phyloP scores from a whole-genome alignment of 2,329 filamentous ascomycete genomes.

The Fusarium neocosmosporiellum region DNA sequence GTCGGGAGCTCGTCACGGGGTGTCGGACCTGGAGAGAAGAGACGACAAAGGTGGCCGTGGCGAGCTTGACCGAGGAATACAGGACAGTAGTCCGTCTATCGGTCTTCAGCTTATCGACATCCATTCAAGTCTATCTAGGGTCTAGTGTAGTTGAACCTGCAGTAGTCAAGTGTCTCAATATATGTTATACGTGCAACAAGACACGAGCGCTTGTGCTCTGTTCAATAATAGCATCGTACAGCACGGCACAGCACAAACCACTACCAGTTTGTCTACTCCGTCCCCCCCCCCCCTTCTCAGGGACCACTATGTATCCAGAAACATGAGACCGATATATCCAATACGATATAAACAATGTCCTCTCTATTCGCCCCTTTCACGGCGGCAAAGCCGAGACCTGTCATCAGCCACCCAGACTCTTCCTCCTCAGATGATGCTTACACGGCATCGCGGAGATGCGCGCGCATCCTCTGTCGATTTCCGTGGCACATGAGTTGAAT shows the following conservation, averaged over 20 bases:
- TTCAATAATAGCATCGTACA: slow-evolving; percentile 21
- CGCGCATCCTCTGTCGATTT: slow-evolving; percentile 5
- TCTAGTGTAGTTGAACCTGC: not conserved
- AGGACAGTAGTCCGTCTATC: not conserved
- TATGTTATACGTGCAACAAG: slow-evolving; percentile 26
- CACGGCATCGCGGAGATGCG: slow-evolving; percentile 17
- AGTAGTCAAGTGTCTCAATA: slow-evolving; percentile 1
- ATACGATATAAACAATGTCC: slow-evolving; percentile 21
- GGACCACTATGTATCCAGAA: not conserved
- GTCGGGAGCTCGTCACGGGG: slow-evolving; percentile 20
- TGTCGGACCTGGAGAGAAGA: slow-evolving; percentile 26
- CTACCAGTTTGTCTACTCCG: slow-evolving; percentile 7
- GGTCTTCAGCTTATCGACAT: not conserved
- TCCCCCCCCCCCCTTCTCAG: not conserved
- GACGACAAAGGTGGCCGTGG: slow-evolving; percentile 9
- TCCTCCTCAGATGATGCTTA: slow-evolving; percentile 7
- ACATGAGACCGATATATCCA: slow-evolving; percentile 10
- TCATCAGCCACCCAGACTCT: slow-evolving; percentile 3
- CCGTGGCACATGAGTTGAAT: slow-evolving; percentile 14
- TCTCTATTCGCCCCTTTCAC: not conserved
- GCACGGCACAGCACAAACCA: slow-evolving; percentile 7
- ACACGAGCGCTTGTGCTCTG: slow-evolving; percentile 10
- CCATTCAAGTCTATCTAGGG: not conserved
- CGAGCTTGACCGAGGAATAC: not conserved
- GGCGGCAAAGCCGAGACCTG: slow-evolving; percentile 4